phyloP scores from a whole-genome alignment of 495 filamentous ascomycete genomes.

The Hypoxylon lienhwacheense region DNA sequence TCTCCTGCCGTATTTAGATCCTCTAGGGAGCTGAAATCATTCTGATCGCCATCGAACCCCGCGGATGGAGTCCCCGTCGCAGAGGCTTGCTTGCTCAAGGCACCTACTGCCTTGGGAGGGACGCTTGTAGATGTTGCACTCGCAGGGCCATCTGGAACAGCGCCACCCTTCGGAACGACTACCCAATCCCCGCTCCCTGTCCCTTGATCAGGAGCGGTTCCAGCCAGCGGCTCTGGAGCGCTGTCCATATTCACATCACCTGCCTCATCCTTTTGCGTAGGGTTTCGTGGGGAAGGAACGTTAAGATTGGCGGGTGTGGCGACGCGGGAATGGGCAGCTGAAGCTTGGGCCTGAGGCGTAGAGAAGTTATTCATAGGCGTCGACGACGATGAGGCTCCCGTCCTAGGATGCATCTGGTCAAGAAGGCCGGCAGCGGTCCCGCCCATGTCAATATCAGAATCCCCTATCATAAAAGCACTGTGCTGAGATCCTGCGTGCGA shows the following conservation, averaged over 20 bases:
- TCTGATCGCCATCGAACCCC: slow-evolving; percentile 47
- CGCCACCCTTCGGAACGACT: slow-evolving; percentile 53
- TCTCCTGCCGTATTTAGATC: slow-evolving; percentile 57
- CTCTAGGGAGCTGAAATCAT: slow-evolving; percentile 57
- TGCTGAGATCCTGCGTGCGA: slow-evolving; percentile 52
- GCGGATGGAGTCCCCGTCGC: slow-evolving; percentile 45
- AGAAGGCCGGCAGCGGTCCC: slow-evolving; percentile 62
- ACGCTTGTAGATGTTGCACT: slow-evolving; percentile 14
- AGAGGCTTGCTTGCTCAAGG: slow-evolving; percentile 43
- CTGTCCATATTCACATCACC: slow-evolving; percentile 45
- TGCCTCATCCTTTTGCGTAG: slow-evolving; percentile 24
- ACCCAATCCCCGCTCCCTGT: slow-evolving; percentile 57
- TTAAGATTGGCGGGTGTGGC: slow-evolving; percentile 51
- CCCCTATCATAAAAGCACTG: slow-evolving; percentile 56
- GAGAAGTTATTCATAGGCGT: slow-evolving; percentile 52
- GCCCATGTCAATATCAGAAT: slow-evolving; percentile 68
- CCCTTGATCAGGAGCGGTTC: slow-evolving; percentile 44
- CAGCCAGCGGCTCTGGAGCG: slow-evolving; percentile 14
- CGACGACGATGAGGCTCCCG: slow-evolving; percentile 55
- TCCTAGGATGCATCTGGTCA: slow-evolving; percentile 63
- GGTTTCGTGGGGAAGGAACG: slow-evolving; percentile 40
- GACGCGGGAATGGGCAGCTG: slow-evolving; percentile 47
- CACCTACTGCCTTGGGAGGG: slow-evolving; percentile 14
- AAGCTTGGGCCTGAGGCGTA: slow-evolving; percentile 49
- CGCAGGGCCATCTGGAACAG: slow-evolving; percentile 35